Base-by-base conservation (phyloP, 1,284 basidiomycete species). In the Tilletiaria anomala region DNA sequence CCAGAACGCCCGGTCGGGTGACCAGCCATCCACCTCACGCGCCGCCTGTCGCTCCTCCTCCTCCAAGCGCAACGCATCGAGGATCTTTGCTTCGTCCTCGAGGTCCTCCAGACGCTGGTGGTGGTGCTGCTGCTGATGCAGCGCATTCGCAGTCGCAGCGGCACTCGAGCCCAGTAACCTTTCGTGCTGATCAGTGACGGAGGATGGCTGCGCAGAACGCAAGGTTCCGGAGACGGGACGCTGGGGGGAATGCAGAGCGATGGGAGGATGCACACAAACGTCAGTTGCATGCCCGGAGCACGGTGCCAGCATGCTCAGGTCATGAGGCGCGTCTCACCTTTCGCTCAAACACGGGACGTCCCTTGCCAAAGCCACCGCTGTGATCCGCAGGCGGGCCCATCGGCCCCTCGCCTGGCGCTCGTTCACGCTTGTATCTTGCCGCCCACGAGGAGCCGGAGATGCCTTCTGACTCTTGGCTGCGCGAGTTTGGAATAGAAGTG, bases 1-100 rank as follows among this genome's bases (percentile, higher is more conserved):
- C 88, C 88, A 94, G 59, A 85, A 78, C 32, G 88, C 69, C 42
- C 71, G 73, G 17, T 76, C 75, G n/a, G 79, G 72, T 68, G 56
- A 55, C 61, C 61, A 65, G 20, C 24, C 20, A 6, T 31, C 19
- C 18, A 14, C 23, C 24, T 11, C 24, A 12, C 20, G 15, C n/a
- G 33, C 18, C 5, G 21, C 14, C 10, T 8, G 32, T 17, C 10
- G 10, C 32, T 17, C 32, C 11, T 6, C 11, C 10, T 17, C 10
- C 6, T 34, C 10, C 11, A 16, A 11, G 32, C 11, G 16, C n/a
- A n/a, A n/a, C n/a, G n/a, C n/a, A n/a, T n/a, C n/a, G n/a, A n/a
- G n/a, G n/a, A n/a, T n/a, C n/a, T n/a, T n/a, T n/a, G n/a, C n/a
- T n/a, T 34, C 32, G 32, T 34, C 11, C 32, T 10, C 11, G 10